Conservation (phyloP, 257 asterid species). For the Nicotiana otophora region DNA sequence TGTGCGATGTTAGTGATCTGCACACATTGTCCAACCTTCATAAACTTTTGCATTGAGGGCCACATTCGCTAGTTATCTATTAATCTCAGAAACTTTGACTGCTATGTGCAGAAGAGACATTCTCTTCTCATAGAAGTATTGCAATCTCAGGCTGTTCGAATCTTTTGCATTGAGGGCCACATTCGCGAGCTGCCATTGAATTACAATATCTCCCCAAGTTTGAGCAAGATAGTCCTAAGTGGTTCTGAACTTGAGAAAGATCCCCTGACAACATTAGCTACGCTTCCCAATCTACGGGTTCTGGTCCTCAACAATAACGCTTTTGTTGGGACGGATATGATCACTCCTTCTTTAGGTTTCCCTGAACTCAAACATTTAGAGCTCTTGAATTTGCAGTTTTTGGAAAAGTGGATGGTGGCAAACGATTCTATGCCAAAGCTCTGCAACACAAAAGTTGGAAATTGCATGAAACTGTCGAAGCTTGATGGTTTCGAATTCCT, state of each 20-base stretch:
- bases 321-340: constrained; percentile 5
- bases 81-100: neutral
- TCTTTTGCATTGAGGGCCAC: neutral
- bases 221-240: neutral
- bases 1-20: neutral
- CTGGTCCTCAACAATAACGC: neutral
- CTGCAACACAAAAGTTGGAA: neutral
- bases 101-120: neutral
- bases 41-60: too few relatives aligned
- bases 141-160: neutral
- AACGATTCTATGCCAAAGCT: constrained; percentile 21
- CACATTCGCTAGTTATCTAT: too few relatives aligned
- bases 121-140: neutral
- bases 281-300: constrained; percentile 4
- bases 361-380: neutral
- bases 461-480: neutral
- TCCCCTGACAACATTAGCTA: constrained; percentile 4
- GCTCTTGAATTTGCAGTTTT: neutral
- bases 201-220: neutral
- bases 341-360: neutral
- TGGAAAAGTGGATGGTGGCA: constrained; percentile 12
- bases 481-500: constrained; percentile 4
- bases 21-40: constrained; percentile 9
- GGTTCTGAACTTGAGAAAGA: neutral
- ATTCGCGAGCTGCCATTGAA: neutral